Percentiles rank a stretch among this genome's conserved stretches.
phyloP scores from a whole-genome alignment of 139 green algal species.

The Closterium sp. region DNA sequence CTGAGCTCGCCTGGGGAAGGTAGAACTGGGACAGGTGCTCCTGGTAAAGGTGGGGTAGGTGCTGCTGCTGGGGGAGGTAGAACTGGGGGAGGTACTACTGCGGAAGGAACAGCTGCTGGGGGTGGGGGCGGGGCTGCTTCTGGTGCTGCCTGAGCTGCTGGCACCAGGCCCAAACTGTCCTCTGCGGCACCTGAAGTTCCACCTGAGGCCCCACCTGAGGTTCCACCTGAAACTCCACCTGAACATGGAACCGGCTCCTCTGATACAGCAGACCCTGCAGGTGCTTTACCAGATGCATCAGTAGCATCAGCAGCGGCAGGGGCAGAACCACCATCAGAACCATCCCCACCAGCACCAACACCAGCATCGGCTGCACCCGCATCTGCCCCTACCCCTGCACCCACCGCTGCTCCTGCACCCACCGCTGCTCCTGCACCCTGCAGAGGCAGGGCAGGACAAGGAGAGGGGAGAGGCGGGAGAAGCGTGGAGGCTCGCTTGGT shows the following conservation, averaged over 20 bases:
- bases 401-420: too few species aligned
- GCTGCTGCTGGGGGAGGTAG: too few species aligned
- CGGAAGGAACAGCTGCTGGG: too few species aligned
- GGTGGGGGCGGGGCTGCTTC: slow-evolving; percentile 61
- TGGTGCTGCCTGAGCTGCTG: slow-evolving; percentile 27
- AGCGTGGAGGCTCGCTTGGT: not conserved
- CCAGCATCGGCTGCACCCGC: too few species aligned
- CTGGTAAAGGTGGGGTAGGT: too few species aligned
- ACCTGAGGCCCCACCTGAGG: not conserved
- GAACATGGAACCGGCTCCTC: not conserved
- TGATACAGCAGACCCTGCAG: not conserved
- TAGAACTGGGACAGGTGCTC: too few species aligned
- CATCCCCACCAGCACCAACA: too few species aligned
- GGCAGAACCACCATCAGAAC: too few species aligned
- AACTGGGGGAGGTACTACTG: not conserved
- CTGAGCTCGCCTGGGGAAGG: not conserved
- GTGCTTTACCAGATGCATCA: not conserved
- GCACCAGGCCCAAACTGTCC: not conserved
- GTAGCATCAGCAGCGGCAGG: not conserved
- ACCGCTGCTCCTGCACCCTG: not conserved
- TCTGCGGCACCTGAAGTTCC: not conserved
- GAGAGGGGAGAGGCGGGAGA: not conserved
- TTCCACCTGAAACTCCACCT: not conserved
- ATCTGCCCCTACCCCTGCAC: too few species aligned
- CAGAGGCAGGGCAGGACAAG: not conserved